Conservation (phyloP, 2,329 filamentous ascomycete species). For the Madurella fahalii region DNA sequence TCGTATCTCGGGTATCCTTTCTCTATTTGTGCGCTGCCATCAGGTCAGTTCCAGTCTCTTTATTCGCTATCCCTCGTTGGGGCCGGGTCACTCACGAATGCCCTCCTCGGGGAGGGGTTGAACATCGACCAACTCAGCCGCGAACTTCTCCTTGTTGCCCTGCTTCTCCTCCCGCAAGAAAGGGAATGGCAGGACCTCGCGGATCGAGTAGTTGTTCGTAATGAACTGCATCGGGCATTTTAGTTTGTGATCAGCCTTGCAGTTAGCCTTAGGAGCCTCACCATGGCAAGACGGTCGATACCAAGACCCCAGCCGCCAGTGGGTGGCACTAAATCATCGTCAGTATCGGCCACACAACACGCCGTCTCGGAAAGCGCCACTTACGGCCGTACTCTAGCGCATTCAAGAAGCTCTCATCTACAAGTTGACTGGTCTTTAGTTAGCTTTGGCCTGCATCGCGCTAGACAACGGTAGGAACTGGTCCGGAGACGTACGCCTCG, state of each 20-base stretch:
- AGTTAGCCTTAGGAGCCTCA: not conserved
- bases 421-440: constrained; percentile 55
- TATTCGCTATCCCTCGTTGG: not conserved
- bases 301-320: constrained; percentile 97
- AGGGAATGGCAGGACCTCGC: constrained; percentile 93
- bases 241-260: constrained; percentile 19
- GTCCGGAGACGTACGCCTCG: constrained; percentile 56
- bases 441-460: not conserved
- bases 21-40: constrained; percentile 26
- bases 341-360: constrained; percentile 46
- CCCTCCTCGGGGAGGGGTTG: constrained; percentile 35
- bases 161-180: constrained; percentile 80
- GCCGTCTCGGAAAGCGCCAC: not conserved
- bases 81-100: constrained; percentile 29
- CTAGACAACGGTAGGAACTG: not conserved
- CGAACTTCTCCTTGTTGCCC: constrained; percentile 46
- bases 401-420: constrained; percentile 93
- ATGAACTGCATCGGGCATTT: constrained; percentile 43
- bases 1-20: not conserved
- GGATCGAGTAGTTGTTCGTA: constrained; percentile 92
- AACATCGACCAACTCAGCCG: constrained; percentile 32
- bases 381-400: constrained; percentile 60
- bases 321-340: constrained; percentile 58
- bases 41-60: constrained; percentile 3
- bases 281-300: constrained; percentile 62